A percentile compares a stretch with the other conserved stretches of the same genome.
phyloP scores from a whole-genome alignment of 345 rosid species.

The Arabidopsis arenosa region DNA sequence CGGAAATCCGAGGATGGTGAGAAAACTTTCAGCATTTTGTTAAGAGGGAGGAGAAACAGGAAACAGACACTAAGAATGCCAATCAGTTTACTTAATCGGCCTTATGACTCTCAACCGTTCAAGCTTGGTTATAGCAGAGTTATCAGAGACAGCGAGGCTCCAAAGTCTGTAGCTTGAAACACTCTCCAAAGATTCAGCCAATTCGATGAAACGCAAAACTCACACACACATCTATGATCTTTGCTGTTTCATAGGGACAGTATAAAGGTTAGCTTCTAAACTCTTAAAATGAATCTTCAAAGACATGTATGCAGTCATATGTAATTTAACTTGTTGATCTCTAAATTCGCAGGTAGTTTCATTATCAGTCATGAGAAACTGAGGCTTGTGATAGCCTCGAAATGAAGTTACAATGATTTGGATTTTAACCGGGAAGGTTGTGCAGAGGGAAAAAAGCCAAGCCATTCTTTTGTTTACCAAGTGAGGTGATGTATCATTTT shows the following conservation, averaged over 20 bases:
- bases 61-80: constrained; percentile 96
- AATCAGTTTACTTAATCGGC: constrained; percentile 82
- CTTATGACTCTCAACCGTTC: constrained; percentile 89
- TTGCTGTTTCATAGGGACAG: constrained; percentile 37
- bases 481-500: constrained; percentile 38
- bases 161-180: constrained; percentile 53
- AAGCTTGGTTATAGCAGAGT: constrained; percentile 78
- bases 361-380: constrained; percentile 27
- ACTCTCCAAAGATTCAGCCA: constrained; percentile 14
- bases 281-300: constrained; percentile 14
- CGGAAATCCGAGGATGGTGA: constrained; percentile 57
- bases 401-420: constrained; percentile 29
- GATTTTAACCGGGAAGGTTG: constrained; percentile 26
- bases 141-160: constrained; percentile 77
- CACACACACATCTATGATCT: constrained; percentile 29
- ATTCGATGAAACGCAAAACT: constrained; percentile 16
- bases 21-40: constrained; percentile 86
- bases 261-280: constrained; percentile 41
- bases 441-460: constrained; percentile 32
- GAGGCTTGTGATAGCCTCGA: constrained; percentile 39
- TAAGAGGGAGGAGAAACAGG: constrained; percentile 85
- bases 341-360: constrained; percentile 31
- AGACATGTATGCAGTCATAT: not conserved
- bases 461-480: constrained; percentile 38
- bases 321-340: not conserved